A percentile compares a stretch with the other conserved stretches of the same genome.
Conservation (phyloP, 1,139 yeast species). For the Lodderomyces elongisporus region DNA sequence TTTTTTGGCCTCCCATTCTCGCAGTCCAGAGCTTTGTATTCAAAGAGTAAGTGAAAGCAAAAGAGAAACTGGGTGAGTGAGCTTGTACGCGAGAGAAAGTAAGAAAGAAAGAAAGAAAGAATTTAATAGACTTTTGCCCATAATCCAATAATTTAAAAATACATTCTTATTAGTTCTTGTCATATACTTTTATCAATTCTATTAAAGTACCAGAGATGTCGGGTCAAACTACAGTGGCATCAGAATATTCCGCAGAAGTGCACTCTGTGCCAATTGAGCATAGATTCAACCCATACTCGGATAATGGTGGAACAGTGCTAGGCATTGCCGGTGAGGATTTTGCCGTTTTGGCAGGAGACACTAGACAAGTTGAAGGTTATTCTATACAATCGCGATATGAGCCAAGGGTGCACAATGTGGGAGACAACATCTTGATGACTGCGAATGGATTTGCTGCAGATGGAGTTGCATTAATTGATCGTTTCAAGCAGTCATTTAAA, state of each 20-base stretch:
- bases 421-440: conserved; percentile 81
- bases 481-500: conserved; percentile 71
- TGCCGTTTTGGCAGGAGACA: conserved; percentile 96
- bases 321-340: conserved; percentile 98
- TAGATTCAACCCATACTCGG: conserved; percentile 91
- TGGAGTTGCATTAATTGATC: conserved; percentile 76
- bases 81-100: too few relatives aligned
- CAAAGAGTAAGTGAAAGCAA: too few relatives aligned
- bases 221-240: conserved; percentile 43
- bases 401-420: conserved; percentile 85
- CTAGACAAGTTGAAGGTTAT: conserved; percentile 93
- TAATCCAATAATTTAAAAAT: too few relatives aligned
- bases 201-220: too few relatives aligned
- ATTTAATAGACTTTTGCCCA: too few relatives aligned
- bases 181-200: too few relatives aligned
- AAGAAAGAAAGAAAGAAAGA: too few relatives aligned
- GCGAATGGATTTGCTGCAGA: conserved; percentile 98
- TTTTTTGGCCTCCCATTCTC: too few relatives aligned
- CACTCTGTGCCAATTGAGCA: conserved; percentile 76
- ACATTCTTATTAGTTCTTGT: too few relatives aligned
- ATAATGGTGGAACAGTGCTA: conserved; percentile 94
- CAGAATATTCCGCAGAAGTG: conserved; percentile 54
- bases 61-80: too few relatives aligned
- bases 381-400: conserved; percentile 90
- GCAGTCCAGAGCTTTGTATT: too few relatives aligned